A percentile compares a stretch with the other conserved stretches of the same genome.
Evolutionary conservation across 164 flowering plant genomes (phyloP).

Genomic region (Chloranthus sessilifolius): DNA sequence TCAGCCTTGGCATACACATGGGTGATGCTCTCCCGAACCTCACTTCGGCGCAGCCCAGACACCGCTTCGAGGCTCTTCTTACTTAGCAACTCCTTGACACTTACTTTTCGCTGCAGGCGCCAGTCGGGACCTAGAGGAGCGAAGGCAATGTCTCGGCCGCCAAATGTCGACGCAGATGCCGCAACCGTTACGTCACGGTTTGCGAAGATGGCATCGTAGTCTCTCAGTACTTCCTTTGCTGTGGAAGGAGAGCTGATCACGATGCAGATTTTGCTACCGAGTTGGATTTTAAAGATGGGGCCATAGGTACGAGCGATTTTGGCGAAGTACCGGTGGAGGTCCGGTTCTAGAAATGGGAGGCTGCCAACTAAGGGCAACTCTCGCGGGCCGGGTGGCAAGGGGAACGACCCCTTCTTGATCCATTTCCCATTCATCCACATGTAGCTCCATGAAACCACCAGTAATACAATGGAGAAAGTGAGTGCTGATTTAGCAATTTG

Average conservation of each 20-base stretch:
- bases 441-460: background rate
- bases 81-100: slow-evolving; percentile 28
- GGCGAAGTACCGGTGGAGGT: slow-evolving; percentile 19
- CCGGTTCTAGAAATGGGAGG: slow-evolving; percentile 34
- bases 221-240: slow-evolving; percentile 16
- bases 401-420: slow-evolving; percentile 9
- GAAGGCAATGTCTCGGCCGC: slow-evolving; percentile 22
- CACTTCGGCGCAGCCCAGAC: slow-evolving; percentile 26
- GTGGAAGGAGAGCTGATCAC: slow-evolving; percentile 19
- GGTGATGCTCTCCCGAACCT: slow-evolving; percentile 19
- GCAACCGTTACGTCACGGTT: slow-evolving; percentile 20
- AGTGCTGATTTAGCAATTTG: background rate
- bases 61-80: slow-evolving; percentile 24
- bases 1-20: slow-evolving; percentile 18
- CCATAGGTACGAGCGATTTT: slow-evolving; percentile 14
- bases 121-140: slow-evolving; percentile 18
- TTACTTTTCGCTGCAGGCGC: slow-evolving; percentile 28
- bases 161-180: slow-evolving; percentile 7
- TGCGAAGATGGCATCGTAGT: slow-evolving; percentile 22
- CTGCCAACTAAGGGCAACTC: slow-evolving; percentile 41
- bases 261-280: slow-evolving; percentile 19
- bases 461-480: background rate
- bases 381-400: slow-evolving; percentile 44
- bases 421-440: too few relatives aligned
- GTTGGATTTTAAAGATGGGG: slow-evolving; percentile 19